phyloP scores from a whole-genome alignment of 345 rosid genomes.

The Cardiospermum halicacabum region DNA sequence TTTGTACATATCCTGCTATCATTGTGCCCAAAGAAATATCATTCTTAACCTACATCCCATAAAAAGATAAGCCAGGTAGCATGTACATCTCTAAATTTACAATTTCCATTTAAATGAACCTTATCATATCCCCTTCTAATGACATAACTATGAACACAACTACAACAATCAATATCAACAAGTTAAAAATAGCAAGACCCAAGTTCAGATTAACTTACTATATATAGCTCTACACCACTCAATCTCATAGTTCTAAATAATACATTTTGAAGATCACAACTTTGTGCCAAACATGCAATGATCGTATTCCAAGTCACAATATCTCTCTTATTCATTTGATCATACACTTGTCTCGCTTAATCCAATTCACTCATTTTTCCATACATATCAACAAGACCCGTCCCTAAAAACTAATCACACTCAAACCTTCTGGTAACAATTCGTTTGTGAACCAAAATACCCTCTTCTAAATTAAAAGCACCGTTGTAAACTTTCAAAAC shows the following conservation, averaged over 20 bases:
- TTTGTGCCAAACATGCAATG: conserved; percentile 41
- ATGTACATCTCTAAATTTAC: conserved; percentile 36
- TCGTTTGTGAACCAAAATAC: conserved; percentile 37
- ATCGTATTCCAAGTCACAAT: conserved; percentile 46
- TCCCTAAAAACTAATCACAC: conserved; percentile 46
- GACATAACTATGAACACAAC: conserved; percentile 48
- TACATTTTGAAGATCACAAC: conserved; percentile 29
- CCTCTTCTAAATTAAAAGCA: conserved; percentile 34
- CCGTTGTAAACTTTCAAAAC: conserved; percentile 60
- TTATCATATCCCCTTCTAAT: conserved; percentile 34
- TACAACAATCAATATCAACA: conserved; percentile 35
- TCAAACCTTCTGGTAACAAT: conserved; percentile 38
- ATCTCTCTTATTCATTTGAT: conserved; percentile 46
- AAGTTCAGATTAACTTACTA: conserved; percentile 45
- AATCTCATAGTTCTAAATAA: conserved; percentile 36
- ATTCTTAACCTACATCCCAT: conserved; percentile 26
- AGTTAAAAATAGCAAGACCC: conserved; percentile 53
- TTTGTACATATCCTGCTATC: conserved; percentile 60
- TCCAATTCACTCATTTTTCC: conserved; percentile 39
- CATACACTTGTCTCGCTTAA: conserved; percentile 43
- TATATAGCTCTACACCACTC: conserved; percentile 29
- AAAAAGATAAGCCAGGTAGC: conserved; percentile 38
- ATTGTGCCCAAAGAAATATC: conserved; percentile 43
- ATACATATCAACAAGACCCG: conserved; percentile 48
- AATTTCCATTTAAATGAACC: conserved; percentile 40